These are phyloP conservation scores for Mycena amicta DNA, from an alignment of 768 basidiomycete genomes.

Conservation along the genomic window DNA sequence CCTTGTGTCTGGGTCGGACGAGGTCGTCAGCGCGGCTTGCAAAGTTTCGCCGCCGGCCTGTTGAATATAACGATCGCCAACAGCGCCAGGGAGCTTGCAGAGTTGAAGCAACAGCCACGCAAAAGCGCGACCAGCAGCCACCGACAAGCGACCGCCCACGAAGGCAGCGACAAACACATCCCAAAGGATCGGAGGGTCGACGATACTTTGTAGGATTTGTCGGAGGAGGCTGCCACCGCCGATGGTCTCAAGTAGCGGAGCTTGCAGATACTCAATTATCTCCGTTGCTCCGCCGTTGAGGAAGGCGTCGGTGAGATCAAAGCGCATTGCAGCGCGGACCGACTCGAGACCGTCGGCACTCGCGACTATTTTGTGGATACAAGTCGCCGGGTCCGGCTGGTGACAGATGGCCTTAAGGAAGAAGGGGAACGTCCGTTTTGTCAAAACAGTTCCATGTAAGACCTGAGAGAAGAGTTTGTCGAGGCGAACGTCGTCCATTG, in stretches of 20 bases:
- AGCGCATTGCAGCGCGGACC: constrained; percentile 40
- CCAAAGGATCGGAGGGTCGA: constrained; percentile 52
- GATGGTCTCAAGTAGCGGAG: constrained; percentile 33
- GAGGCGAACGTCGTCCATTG: constrained; percentile 22
- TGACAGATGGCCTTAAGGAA: constrained; percentile 45
- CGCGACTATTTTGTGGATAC: constrained; percentile 37
- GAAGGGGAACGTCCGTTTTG: constrained; percentile 24
- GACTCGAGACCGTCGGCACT: constrained; percentile 36
- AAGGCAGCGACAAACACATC: constrained; percentile 34
- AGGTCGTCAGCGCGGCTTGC: background rate
- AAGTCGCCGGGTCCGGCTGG: constrained; percentile 39
- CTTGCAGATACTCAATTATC: constrained; percentile 39
- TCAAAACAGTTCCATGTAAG: constrained; percentile 13
- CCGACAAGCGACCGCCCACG: constrained; percentile 19
- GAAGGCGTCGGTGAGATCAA: constrained; percentile 35
- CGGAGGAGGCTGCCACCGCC: constrained; percentile 41
- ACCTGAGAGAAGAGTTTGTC: constrained; percentile 20
- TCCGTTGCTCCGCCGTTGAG: constrained; percentile 38
- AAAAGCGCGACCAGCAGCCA: constrained; percentile 29
- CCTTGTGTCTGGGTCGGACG: background rate
- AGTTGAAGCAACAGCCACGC: constrained; percentile 55
- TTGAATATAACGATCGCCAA: constrained; percentile 39
- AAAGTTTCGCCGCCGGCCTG: constrained; percentile 26
- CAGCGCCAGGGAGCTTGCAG: constrained; percentile 39
- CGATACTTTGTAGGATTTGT: constrained; percentile 37